Conservation (phyloP, 495 filamentous ascomycete species). For the Saxophila tyrrhenica region DNA sequence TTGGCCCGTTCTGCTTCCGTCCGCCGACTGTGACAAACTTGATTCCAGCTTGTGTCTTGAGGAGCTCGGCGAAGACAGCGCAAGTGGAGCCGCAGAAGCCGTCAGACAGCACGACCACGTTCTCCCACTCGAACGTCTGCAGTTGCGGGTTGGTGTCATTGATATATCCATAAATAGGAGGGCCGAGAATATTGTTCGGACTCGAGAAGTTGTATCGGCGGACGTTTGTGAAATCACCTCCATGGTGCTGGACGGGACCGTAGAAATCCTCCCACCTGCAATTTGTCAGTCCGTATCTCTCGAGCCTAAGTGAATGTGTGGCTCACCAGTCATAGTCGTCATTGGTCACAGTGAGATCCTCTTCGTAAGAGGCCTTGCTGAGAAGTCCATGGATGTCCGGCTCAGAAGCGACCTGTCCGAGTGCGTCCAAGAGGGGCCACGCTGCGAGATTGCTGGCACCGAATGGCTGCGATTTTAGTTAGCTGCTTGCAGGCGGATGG, state of each 20-base stretch:
- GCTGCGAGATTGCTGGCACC: slow-evolving; percentile 35
- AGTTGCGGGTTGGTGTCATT: slow-evolving; percentile 31
- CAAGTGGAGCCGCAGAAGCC: slow-evolving; percentile 41
- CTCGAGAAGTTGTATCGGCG: slow-evolving; percentile 19
- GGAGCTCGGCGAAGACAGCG: slow-evolving; percentile 42
- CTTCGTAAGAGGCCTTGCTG: neutral
- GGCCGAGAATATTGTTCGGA: neutral
- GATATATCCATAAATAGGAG: slow-evolving; percentile 22
- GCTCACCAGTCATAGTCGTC: neutral
- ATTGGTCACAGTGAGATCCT: neutral
- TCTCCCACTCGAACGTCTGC: slow-evolving; percentile 21
- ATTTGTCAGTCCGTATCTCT: neutral
- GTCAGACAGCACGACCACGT: slow-evolving; percentile 32
- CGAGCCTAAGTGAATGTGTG: neutral
- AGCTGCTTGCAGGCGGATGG: neutral
- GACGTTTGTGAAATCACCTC: slow-evolving; percentile 38
- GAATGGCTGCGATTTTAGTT: slow-evolving; percentile 23
- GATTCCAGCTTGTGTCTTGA: slow-evolving; percentile 38
- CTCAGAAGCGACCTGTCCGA: slow-evolving; percentile 31
- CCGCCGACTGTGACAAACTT: slow-evolving; percentile 40
- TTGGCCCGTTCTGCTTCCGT: slow-evolving; percentile 26
- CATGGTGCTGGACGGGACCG: slow-evolving; percentile 35
- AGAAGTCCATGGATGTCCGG: too few species aligned
- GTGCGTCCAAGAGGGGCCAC: slow-evolving; percentile 30
- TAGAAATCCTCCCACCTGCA: slow-evolving; percentile 40